phyloP scores from a whole-genome alignment of 805 yeast species.

The Barnettozyma botsteinii region DNA sequence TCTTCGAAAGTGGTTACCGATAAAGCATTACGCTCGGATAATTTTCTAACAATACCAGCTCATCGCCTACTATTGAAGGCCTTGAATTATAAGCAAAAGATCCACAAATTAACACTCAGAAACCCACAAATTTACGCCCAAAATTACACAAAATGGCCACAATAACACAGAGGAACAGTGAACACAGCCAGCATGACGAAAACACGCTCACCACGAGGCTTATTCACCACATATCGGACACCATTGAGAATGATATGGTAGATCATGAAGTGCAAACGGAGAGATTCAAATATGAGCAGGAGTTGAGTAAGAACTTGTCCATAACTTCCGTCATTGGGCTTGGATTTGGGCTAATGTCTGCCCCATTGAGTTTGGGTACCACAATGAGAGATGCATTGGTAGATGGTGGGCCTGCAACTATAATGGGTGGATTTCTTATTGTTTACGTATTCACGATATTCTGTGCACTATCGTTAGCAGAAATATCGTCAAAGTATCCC shows the following conservation, averaged over 20 bases:
- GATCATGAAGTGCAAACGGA: constrained; percentile 43
- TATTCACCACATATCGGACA: constrained; percentile 17
- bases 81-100: too few species aligned
- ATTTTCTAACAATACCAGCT: too few species aligned
- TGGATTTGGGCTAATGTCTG: constrained; percentile 78
- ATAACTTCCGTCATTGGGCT: constrained; percentile 68
- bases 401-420: constrained; percentile 75
- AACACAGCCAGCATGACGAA: constrained; percentile 2
- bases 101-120: neutral
- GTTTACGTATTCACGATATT: constrained; percentile 59
- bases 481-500: constrained; percentile 71
- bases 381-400: constrained; percentile 65
- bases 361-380: constrained; percentile 71
- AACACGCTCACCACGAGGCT: constrained; percentile 12
- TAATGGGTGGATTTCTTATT: constrained; percentile 67
- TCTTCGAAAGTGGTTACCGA: too few species aligned
- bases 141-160: too few species aligned
- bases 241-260: constrained; percentile 24
- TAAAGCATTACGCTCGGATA: too few species aligned
- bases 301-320: constrained; percentile 59
- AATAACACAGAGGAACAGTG: constrained; percentile 2
- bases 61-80: too few species aligned
- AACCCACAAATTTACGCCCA: neutral
- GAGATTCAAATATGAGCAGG: constrained; percentile 70
- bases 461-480: constrained; percentile 69